Evolutionary conservation across 768 basidiomycete species (phyloP).

Genomic region (Mycena alexandri): DNA sequence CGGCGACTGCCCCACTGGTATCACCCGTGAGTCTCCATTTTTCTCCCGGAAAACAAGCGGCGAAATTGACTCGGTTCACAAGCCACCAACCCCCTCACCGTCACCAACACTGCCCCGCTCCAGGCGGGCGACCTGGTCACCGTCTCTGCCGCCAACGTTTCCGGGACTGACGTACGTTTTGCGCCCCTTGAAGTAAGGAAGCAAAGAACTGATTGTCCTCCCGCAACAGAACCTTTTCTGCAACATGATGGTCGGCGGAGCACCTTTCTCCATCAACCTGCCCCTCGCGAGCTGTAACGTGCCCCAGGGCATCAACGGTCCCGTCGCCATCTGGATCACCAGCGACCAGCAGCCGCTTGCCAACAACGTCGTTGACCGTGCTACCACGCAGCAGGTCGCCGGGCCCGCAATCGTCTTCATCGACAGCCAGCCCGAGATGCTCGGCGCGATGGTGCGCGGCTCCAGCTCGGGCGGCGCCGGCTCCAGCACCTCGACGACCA

Average conservation of each 20-base stretch:
- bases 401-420: slow-evolving; percentile 80
- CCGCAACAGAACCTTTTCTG: slow-evolving; percentile 70
- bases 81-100: slow-evolving; percentile 71
- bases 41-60: background rate
- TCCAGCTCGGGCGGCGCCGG: slow-evolving; percentile 31
- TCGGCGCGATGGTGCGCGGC: slow-evolving; percentile 60
- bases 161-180: slow-evolving; percentile 60
- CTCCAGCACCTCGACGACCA: slow-evolving; percentile 42
- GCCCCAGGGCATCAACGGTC: slow-evolving; percentile 77
- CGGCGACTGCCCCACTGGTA: slow-evolving; percentile 71
- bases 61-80: background rate
- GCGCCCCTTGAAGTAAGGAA: background rate
- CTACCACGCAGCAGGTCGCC: slow-evolving; percentile 68
- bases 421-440: slow-evolving; percentile 66
- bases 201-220: slow-evolving; percentile 14
- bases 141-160: slow-evolving; percentile 70
- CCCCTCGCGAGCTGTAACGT: slow-evolving; percentile 73
- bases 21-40: slow-evolving; percentile 57
- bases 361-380: slow-evolving; percentile 71
- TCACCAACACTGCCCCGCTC: slow-evolving; percentile 75
- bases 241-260: slow-evolving; percentile 81
- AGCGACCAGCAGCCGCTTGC: slow-evolving; percentile 70
- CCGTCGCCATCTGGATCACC: slow-evolving; percentile 81
- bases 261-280: slow-evolving; percentile 65
- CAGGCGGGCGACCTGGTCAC: slow-evolving; percentile 70